Evolutionary conservation across 768 basidiomycete species (phyloP), one percentile per base, ranked within the genome.

Genomic region (Termitomyces sp.): DNA sequence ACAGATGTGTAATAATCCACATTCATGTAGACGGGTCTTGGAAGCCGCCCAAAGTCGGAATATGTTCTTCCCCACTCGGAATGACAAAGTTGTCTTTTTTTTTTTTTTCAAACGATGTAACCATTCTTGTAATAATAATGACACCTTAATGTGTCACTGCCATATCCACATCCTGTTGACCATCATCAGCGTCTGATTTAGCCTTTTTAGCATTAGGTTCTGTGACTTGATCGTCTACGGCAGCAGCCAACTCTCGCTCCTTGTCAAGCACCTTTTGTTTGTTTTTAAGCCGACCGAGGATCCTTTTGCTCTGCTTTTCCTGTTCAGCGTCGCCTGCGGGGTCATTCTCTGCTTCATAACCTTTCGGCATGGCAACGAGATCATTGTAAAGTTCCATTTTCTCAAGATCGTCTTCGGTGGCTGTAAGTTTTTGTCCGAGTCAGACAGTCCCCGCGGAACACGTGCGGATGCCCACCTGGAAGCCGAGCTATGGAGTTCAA

Each of bases 331-430:
- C 68, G 60, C 72, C 73, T n/a, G 70, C 63, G 14, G 54, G 71
- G 50, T 77, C 76, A 53, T 76, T 73, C 40, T 78, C 77, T 4
- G 64, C 70, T 35, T 83, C 78, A 23, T 72, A 65, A 57, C 74
- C 75, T 62, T 87, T 87, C 7, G 86, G 85, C 56, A 87, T 72
- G 21, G 61, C 30, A 10, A 50, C 35, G 31, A 64, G 61, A 37
- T 62, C 61, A 38, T 73, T 69, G 63, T 91, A 91, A 2, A 90
- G 70, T 51, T 87, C 83, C 1, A 90, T 72, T 3, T 68, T 64
- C 53, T 78, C 73, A 4, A 86, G 65, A 15, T 84, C 82, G 9
- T 74, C 74, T 3, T 64, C 53, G 0, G 77, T 74, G 5, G 83
- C 85, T 87, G 64, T 38, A 26, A 7, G n/a, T 26, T 11, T 11